These are phyloP conservation scores for Cercospora zeina DNA, from an alignment of 2,329 filamentous ascomycete genomes.

Conservation along the genomic window DNA sequence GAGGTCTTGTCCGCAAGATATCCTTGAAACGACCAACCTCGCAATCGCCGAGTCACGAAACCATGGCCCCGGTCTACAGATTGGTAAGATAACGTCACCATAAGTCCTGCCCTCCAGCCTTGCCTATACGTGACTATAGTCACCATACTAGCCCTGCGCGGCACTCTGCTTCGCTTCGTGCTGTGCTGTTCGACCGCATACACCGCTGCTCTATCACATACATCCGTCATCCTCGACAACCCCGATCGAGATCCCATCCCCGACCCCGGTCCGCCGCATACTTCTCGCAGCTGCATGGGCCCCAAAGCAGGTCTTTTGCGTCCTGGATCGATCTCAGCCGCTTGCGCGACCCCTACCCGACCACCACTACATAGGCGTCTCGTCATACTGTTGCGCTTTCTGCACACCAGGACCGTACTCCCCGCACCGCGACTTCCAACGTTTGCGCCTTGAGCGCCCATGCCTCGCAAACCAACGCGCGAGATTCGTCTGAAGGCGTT, in stretches of 20 bases:
- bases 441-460: constrained; percentile 1
- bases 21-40: constrained; percentile 24
- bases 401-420: background rate
- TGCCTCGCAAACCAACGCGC: constrained; percentile 14
- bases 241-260: background rate
- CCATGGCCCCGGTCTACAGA: constrained; percentile 32
- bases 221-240: background rate
- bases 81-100: constrained; percentile 27
- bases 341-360: background rate
- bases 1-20: constrained; percentile 22
- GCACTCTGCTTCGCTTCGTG: background rate
- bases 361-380: too few relatives aligned
- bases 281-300: constrained; percentile 2
- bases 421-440: constrained; percentile 1
- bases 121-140: background rate
- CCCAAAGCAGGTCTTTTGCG: background rate
- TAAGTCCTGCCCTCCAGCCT: background rate
- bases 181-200: background rate
- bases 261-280: background rate
- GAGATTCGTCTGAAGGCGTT: constrained; percentile 30
- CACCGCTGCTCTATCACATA: too few relatives aligned
- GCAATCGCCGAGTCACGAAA: constrained; percentile 16
- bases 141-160: background rate
- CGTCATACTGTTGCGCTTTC: background rate
- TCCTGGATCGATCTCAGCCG: background rate